A percentile compares a stretch with the other conserved stretches of the same genome.
phyloP scores from a whole-genome alignment of 345 rosid genomes.

The Murraya koenigii region DNA sequence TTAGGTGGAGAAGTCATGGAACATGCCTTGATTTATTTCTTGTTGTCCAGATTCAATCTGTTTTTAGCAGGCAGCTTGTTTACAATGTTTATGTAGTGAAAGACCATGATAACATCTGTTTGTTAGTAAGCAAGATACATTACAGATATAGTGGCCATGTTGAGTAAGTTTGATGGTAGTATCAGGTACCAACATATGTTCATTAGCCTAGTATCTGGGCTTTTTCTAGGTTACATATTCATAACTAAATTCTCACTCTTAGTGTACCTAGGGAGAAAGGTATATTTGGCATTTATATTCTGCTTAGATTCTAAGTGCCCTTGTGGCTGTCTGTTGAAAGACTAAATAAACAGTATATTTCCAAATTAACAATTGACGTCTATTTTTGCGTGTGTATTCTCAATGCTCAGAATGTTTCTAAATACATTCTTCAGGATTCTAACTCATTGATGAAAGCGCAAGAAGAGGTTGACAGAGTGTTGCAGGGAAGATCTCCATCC shows the following conservation, averaged over 20 bases:
- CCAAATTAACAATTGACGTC: not conserved
- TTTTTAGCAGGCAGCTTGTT: not conserved
- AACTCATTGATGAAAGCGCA: constrained; percentile 68
- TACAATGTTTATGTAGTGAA: not conserved
- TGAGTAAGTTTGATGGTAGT: too few relatives aligned
- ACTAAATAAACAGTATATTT: not conserved
- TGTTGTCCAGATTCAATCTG: too few relatives aligned
- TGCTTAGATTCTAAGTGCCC: not conserved
- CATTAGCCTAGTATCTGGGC: not conserved
- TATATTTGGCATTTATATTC: not conserved
- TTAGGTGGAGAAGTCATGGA: not conserved
- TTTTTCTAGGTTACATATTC: not conserved
- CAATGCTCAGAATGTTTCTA: not conserved
- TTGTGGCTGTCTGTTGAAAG: not conserved
- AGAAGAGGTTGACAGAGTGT: constrained; percentile 82
- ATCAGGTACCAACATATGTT: not conserved
- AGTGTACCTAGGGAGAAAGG: not conserved
- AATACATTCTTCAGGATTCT: constrained; percentile 39
- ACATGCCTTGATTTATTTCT: not conserved
- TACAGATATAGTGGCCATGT: not conserved
- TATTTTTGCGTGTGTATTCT: not conserved
- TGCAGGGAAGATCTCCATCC: constrained; percentile 68
- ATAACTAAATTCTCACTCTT: not conserved
- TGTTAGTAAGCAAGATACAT: not conserved
- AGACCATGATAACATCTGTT: not conserved